Percentiles rank a stretch among this genome's conserved stretches.
Conservation (phyloP, 2,329 filamentous ascomycete genomes). For the Apiospora hydei region DNA sequence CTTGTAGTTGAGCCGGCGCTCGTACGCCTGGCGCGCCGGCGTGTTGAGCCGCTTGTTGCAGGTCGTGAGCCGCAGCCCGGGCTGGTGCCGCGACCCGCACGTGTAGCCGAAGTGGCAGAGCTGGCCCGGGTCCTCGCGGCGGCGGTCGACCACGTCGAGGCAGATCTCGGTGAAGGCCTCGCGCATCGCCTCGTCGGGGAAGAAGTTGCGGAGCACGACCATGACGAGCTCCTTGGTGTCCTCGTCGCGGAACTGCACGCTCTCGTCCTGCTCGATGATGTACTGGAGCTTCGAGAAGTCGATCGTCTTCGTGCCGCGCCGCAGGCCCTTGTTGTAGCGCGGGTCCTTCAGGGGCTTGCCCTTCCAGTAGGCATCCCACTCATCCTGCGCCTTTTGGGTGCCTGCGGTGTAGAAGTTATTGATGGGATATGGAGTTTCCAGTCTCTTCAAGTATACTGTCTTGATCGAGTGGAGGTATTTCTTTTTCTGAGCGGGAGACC, state of each 20-base stretch:
- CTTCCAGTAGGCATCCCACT: slow-evolving; percentile 30
- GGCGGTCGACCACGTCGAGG: slow-evolving; percentile 29
- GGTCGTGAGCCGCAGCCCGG: slow-evolving; percentile 25
- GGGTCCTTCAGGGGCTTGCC: slow-evolving; percentile 26
- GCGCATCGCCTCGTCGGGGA: slow-evolving; percentile 30
- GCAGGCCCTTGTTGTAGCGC: slow-evolving; percentile 27
- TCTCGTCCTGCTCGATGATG: slow-evolving; percentile 33
- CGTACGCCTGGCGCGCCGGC: slow-evolving; percentile 17
- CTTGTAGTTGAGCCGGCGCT: slow-evolving; percentile 26
- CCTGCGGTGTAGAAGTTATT: slow-evolving; percentile 28
- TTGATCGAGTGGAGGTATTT: slow-evolving; percentile 26
- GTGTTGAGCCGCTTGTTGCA: slow-evolving; percentile 23
- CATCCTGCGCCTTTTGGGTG: slow-evolving; percentile 25
- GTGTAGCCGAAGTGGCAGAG: slow-evolving; percentile 35
- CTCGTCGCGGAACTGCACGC: slow-evolving; percentile 34
- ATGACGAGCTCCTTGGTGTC: slow-evolving; percentile 33
- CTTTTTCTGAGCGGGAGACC: slow-evolving; percentile 26
- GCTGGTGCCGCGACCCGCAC: slow-evolving; percentile 26
- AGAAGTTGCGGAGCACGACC: slow-evolving; percentile 33
- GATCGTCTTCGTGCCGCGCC: slow-evolving; percentile 26
- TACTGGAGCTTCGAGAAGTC: slow-evolving; percentile 29
- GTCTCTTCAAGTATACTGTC: slow-evolving; percentile 25
- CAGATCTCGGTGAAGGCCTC: slow-evolving; percentile 29
- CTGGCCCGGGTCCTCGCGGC: slow-evolving; percentile 29
- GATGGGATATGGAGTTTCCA: slow-evolving; percentile 27